phyloP scores from a whole-genome alignment of 2,329 filamentous ascomycete genomes.

The Cytospora schulzeri region DNA sequence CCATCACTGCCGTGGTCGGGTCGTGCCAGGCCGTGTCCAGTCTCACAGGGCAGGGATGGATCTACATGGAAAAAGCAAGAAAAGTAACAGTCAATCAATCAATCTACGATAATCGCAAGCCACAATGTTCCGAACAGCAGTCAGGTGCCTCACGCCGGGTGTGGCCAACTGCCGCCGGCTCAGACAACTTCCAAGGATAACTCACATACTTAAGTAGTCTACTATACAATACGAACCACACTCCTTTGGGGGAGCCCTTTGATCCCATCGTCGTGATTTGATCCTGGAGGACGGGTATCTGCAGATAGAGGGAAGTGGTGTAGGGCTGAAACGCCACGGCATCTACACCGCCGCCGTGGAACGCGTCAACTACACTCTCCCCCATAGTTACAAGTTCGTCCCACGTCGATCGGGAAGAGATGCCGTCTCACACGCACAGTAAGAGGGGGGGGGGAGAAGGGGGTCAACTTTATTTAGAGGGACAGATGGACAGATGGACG shows the following conservation, averaged over 20 bases:
- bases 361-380: background rate
- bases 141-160: background rate
- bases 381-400: background rate
- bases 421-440: background rate
- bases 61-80: background rate
- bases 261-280: background rate
- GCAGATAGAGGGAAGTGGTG: background rate
- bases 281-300: background rate
- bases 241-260: background rate
- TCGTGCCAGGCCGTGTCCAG: background rate
- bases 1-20: background rate
- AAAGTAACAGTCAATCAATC: background rate
- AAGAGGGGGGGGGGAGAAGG: no score
- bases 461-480: background rate
- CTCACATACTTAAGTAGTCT: background rate
- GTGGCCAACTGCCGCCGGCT: background rate
- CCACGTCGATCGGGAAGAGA: constrained; percentile 4
- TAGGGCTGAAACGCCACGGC: background rate
- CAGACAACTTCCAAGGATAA: background rate
- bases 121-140: background rate
- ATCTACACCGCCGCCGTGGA: background rate
- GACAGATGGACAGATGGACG: background rate
- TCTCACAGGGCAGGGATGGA: background rate
- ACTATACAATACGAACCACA: background rate
- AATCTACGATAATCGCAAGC: background rate